Conservation (phyloP, 1,284 basidiomycete genomes). For the Pulchroboletus neoregius region DNA sequence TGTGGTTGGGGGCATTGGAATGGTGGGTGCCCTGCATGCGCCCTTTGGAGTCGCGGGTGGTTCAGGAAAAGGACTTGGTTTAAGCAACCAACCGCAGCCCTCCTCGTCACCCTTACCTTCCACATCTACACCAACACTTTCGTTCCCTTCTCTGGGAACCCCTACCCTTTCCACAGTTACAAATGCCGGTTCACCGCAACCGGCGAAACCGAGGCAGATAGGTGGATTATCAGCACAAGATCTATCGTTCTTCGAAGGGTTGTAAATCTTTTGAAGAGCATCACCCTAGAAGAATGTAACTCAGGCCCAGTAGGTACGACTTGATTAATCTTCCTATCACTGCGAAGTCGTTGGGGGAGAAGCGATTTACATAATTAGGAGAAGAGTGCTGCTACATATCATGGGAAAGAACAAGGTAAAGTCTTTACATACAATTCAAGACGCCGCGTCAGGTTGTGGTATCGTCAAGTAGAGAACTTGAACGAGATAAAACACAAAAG, state of each 20-base stretch:
- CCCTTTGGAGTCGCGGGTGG: background rate
- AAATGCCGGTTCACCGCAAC: slow-evolving; percentile 10
- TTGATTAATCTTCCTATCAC: too few species aligned
- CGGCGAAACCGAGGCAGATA: slow-evolving; percentile 31
- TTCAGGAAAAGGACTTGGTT: slow-evolving; percentile 3
- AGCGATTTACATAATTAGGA: background rate
- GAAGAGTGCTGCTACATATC: background rate
- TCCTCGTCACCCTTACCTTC: slow-evolving; percentile 6
- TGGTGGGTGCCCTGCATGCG: background rate
- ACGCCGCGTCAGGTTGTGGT: slow-evolving; percentile 2
- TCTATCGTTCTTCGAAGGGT: slow-evolving; percentile 70
- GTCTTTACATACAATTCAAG: slow-evolving; percentile 2
- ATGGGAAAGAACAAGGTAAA: background rate
- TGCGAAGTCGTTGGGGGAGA: too few species aligned
- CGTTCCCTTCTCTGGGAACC: slow-evolving; percentile 9
- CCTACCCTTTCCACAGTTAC: background rate
- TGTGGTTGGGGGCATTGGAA: background rate
- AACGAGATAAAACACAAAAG: background rate
- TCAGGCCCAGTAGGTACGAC: background rate
- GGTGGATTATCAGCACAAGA: slow-evolving; percentile 65
- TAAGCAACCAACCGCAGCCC: slow-evolving; percentile 6
- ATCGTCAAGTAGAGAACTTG: slow-evolving; percentile 4
- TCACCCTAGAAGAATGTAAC: background rate
- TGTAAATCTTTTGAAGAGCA: slow-evolving; percentile 34
- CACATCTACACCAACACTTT: slow-evolving; percentile 7